Evolutionary conservation across 2,329 filamentous ascomycete species (phyloP).

Genomic region (Fusarium verrucosum): DNA sequence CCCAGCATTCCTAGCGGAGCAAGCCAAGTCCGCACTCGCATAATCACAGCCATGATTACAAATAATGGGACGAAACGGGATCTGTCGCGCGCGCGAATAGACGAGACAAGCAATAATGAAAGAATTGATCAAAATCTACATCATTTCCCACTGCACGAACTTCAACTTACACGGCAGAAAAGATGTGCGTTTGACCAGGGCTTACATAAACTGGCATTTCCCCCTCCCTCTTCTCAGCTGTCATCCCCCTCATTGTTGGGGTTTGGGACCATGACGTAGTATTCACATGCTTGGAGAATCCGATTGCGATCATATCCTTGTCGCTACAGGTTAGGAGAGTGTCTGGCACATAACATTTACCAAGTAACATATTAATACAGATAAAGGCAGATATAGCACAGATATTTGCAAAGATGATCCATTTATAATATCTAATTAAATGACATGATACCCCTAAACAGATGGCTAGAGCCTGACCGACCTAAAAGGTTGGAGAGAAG

Average conservation of each 20-base stretch:
- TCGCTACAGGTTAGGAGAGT: background rate
- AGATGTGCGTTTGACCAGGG: slow-evolving; percentile 8
- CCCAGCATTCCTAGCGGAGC: background rate
- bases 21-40: background rate
- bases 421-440: no score
- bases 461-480: background rate
- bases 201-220: slow-evolving; percentile 52
- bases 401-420: no score
- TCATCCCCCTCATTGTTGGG: slow-evolving; percentile 1
- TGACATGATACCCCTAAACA: no score
- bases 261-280: slow-evolving; percentile 7
- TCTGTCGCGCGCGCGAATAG: slow-evolving; percentile 24
- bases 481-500: background rate
- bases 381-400: no score
- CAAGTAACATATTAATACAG: no score
- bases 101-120: slow-evolving; percentile 46
- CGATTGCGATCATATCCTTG: background rate
- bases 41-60: background rate
- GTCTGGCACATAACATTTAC: background rate
- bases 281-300: background rate
- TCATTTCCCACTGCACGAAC: no score
- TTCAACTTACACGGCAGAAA: background rate
- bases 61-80: slow-evolving; percentile 10
- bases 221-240: slow-evolving; percentile 53
- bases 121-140: background rate